Evolutionary conservation across 2,329 filamentous ascomycete species (phyloP).

Genomic region (Cladobotryum protrusum): DNA sequence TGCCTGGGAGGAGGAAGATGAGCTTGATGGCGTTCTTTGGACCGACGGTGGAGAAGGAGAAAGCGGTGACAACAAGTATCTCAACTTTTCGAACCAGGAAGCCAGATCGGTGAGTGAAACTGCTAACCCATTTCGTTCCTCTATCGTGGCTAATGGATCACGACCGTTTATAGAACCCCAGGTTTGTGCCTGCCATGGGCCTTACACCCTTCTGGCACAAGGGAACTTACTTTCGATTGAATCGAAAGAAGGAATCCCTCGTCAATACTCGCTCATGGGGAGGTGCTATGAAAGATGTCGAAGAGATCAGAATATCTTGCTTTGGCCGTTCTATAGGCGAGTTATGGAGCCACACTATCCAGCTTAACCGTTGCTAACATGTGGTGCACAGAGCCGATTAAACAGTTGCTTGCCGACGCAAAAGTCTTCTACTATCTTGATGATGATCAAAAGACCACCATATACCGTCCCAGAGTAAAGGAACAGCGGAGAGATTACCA

Average conservation of each 20-base stretch:
- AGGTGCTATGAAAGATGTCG: constrained; percentile 41
- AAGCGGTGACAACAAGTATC: constrained; percentile 34
- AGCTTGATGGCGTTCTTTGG: constrained; percentile 33
- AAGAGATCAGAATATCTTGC: constrained; percentile 49
- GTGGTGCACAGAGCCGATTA: constrained; percentile 41
- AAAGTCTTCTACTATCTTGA: constrained; percentile 47
- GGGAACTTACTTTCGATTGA: constrained; percentile 44
- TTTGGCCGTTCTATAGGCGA: constrained; percentile 40
- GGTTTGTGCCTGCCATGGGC: constrained; percentile 50
- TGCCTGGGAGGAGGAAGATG: constrained; percentile 51
- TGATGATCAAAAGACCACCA: constrained; percentile 50
- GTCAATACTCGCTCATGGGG: constrained; percentile 27
- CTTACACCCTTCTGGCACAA: constrained; percentile 49
- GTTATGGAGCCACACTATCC: constrained; percentile 1
- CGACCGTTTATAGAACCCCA: constrained; percentile 33
- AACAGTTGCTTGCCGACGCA: constrained; percentile 46
- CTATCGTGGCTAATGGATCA: background rate
- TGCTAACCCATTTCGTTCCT: background rate
- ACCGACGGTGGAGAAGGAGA: constrained; percentile 33
- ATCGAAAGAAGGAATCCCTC: constrained; percentile 39
- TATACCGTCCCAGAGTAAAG: constrained; percentile 47
- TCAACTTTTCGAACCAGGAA: constrained; percentile 55
- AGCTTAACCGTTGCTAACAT: background rate
- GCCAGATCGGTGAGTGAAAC: constrained; percentile 37
- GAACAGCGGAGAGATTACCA: constrained; percentile 40